These are phyloP conservation scores for Dothidotthia symphoricarpi DNA, from an alignment of 2,329 filamentous ascomycete genomes.

Conservation along the genomic window DNA sequence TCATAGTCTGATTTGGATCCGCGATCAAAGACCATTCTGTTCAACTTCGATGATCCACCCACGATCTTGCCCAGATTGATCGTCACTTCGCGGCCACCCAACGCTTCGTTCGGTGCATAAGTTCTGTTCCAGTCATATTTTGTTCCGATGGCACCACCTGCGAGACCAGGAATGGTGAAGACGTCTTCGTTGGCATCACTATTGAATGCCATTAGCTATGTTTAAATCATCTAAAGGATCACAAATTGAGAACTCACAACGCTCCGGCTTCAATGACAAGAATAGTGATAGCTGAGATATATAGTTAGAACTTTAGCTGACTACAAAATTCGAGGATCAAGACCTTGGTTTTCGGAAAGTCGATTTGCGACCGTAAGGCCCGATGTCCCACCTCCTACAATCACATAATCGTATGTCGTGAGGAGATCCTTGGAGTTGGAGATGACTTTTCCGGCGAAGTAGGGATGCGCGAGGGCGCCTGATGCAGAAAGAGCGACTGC, in stretches of 20 bases:
- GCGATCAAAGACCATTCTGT: slow-evolving; percentile 39
- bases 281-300: slow-evolving; percentile 14
- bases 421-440: slow-evolving; percentile 14
- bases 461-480: slow-evolving; percentile 15
- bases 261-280: slow-evolving; percentile 26
- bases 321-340: neutral
- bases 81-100: slow-evolving; percentile 13
- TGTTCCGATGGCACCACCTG: slow-evolving; percentile 24
- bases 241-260: slow-evolving; percentile 11
- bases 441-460: slow-evolving; percentile 14
- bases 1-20: slow-evolving; percentile 32
- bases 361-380: slow-evolving; percentile 32
- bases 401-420: slow-evolving; percentile 26
- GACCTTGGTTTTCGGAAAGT: slow-evolving; percentile 23
- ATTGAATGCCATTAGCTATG: slow-evolving; percentile 4
- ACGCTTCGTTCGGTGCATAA: slow-evolving; percentile 11
- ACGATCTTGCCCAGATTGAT: slow-evolving; percentile 22
- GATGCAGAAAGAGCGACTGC: slow-evolving; percentile 14
- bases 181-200: slow-evolving; percentile 24
- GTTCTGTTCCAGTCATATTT: slow-evolving; percentile 29
- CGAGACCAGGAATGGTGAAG: slow-evolving; percentile 24
- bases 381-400: slow-evolving; percentile 27
- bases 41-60: slow-evolving; percentile 38
- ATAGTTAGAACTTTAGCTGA: neutral
- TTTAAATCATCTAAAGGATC: neutral